Base-by-base conservation (phyloP, 1,284 basidiomycete genomes). In the Ustilago cynodontis region DNA sequence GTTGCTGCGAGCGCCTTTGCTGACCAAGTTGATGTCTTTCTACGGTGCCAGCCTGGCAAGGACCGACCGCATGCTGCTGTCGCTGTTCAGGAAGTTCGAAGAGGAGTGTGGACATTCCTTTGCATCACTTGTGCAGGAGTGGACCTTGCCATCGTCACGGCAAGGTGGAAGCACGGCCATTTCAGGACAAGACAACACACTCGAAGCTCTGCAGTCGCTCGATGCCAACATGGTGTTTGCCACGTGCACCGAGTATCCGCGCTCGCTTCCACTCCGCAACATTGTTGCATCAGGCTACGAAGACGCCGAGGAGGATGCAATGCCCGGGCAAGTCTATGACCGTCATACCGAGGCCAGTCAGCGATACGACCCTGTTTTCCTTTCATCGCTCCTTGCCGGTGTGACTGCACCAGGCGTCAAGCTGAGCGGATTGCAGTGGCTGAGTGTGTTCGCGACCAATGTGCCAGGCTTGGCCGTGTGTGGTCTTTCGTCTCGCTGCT, bases 371-470 rank as follows among this genome's bases (percentile, higher is more conserved):
- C 94, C 95, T 0, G 86, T 92, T 0, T 93, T 96, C 83, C 86
- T 94, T 13, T 86, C 93, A 35, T 87, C 92, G 8, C 87, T 96
- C 13, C 90, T 92, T 43, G 89, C 89, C 1, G 90, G 91, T 59
- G 89, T 91, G 76, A 87, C 94, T 29, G 85, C 87, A 0, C 65
- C 56, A 11, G 90, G 91, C 35, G 87, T 88, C 52, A 88, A 87
- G 14, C 84, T 90, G 0, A 90, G 90, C 0, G 90, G 91, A 0
- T 87, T 92, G 66, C 90, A 89, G 33, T 97, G 94, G 94, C 91
- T 97, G 13, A 91, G 93, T 78, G 85, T 98, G 8, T 91, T 95
- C 83, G 88, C 94, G 65, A 93, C 92, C 20, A 95, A 96, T 78
- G 88, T 92, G 4, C 88, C 93, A 13, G 90, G 93, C 39, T 80